Conservation (phyloP, 1,139 yeast species). For the Blastobotrys serpentis region DNA sequence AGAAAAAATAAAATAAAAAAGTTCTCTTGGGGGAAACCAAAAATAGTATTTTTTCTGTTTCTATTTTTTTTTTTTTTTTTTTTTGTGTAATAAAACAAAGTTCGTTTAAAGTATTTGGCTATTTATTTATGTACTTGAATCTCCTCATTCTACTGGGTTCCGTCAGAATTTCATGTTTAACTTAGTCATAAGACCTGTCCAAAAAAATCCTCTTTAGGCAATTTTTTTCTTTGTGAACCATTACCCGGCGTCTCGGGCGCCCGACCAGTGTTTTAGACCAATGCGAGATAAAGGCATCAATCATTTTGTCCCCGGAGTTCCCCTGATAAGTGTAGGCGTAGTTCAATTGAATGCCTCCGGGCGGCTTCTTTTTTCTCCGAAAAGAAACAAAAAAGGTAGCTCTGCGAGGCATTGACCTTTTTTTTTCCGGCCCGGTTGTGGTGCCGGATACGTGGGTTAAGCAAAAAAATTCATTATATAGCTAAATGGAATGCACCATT, state of each 20-base stretch:
- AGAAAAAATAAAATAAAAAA: slow-evolving; percentile 3
- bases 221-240: not conserved
- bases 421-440: no score
- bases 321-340: no score
- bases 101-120: no score
- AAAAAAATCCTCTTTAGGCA: not conserved
- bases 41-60: not conserved
- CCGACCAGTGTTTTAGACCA: not conserved
- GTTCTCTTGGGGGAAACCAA: not conserved
- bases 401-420: no score
- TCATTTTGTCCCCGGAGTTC: not conserved
- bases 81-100: no score
- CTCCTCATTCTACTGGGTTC: not conserved
- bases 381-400: no score
- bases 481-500: not conserved
- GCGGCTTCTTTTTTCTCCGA: not conserved
- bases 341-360: no score
- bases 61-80: no score
- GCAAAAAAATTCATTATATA: not conserved
- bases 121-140: no score
- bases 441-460: no score
- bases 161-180: not conserved
- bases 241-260: not conserved
- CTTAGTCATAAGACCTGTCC: not conserved
- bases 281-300: slow-evolving; percentile 5